Conservation (phyloP, 306 rosid genomes). For the Sicyos baderoa region DNA sequence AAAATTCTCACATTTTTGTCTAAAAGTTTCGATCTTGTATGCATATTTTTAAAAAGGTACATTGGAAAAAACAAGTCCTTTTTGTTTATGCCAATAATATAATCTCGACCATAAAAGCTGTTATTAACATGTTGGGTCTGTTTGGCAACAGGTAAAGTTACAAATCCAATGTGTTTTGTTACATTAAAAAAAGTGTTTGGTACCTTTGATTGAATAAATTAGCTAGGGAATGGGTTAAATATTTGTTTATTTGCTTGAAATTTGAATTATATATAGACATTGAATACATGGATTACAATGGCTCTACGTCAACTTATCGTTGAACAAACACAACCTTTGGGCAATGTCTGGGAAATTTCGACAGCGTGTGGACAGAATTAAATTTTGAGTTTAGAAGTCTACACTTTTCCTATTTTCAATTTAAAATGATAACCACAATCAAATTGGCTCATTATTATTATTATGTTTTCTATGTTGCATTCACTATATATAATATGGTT, state of each 20-base stretch:
- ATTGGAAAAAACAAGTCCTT: not conserved
- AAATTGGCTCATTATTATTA: not conserved
- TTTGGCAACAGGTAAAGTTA: constrained; percentile 7
- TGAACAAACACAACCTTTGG: constrained; percentile 8
- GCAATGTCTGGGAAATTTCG: constrained; percentile 5
- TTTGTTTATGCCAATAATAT: not conserved
- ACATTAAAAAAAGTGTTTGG: not conserved
- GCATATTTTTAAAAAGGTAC: not conserved
- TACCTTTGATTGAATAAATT: not conserved
- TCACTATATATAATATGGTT: not conserved
- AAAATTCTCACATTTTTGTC: not conserved
- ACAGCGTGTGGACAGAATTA: constrained; percentile 6
- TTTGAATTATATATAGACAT: constrained; percentile 5
- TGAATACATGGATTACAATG: constrained; percentile 11
- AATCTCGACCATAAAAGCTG: constrained; percentile 16
- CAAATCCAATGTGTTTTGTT: not conserved
- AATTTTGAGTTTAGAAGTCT: not conserved
- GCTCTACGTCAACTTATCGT: constrained; percentile 9
- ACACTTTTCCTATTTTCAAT: not conserved
- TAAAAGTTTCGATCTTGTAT: not conserved
- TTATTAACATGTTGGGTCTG: constrained; percentile 13
- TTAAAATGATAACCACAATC: not conserved
- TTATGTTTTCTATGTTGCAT: not conserved
- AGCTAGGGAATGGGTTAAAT: not conserved
- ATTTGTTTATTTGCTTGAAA: constrained; percentile 6